These are phyloP conservation scores for Neckera pumila DNA, from an alignment of 225 moss, liverwort and hornwort genomes.

Conservation along the genomic window DNA sequence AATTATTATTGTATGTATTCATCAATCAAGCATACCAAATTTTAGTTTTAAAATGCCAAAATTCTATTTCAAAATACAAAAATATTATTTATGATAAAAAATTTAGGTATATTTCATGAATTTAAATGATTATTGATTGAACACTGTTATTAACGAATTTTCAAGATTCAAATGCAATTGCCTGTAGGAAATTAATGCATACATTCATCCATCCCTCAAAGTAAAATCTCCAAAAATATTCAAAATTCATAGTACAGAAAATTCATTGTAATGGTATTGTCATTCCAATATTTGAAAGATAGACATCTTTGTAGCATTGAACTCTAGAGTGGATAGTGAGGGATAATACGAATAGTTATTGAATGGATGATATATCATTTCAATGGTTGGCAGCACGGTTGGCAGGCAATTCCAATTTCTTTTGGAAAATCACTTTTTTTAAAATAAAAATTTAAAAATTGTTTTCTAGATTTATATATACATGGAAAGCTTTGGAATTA, in stretches of 20 bases:
- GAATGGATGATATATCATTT: too few relatives aligned
- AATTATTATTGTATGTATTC: too few relatives aligned
- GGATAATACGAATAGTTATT: too few relatives aligned
- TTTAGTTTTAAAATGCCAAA: not conserved
- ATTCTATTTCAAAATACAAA: not conserved
- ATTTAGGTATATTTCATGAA: too few relatives aligned
- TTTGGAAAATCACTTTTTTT: too few relatives aligned
- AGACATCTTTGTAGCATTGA: not conserved
- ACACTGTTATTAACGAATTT: fast-evolving
- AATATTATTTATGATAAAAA: not conserved
- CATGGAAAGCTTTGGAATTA: too few relatives aligned
- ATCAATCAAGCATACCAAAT: not conserved
- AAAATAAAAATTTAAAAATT: too few relatives aligned
- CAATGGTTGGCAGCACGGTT: too few relatives aligned
- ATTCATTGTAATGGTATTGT: not conserved
- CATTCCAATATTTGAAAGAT: not conserved
- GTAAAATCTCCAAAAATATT: not conserved
- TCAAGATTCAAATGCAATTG: not conserved
- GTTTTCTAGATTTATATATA: too few relatives aligned
- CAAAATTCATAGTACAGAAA: fast-evolving
- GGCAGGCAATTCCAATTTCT: too few relatives aligned
- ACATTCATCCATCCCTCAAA: fast-evolving
- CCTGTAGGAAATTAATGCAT: too few relatives aligned
- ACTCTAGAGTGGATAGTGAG: not conserved
- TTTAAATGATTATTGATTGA: not conserved